phyloP scores from a whole-genome alignment of 163 green algal genomes.

The Scenedesmus sp. region DNA sequence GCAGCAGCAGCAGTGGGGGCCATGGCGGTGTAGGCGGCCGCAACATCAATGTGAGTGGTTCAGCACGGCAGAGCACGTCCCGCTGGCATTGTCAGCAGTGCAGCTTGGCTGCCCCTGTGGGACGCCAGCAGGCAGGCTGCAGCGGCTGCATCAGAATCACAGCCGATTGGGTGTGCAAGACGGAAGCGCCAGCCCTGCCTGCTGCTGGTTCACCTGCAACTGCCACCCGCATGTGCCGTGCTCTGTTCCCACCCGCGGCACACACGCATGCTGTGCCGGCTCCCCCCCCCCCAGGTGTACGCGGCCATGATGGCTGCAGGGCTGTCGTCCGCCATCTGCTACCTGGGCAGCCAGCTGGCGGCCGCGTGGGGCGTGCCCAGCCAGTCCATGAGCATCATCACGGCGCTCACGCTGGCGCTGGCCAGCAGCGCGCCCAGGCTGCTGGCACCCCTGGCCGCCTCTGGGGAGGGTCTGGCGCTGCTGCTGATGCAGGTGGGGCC shows the following conservation, averaged over 20 bases:
- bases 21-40: conserved; percentile 12
- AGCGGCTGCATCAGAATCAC: background rate
- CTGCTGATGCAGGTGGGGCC: conserved; percentile 83
- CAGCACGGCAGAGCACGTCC: background rate
- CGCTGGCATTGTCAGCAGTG: background rate
- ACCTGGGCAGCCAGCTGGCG: conserved; percentile 65
- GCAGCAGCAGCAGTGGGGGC: conserved; percentile 2
- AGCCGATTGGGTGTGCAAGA: no score
- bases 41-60: conserved; percentile 50
- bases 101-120: background rate
- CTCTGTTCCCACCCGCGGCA: background rate
- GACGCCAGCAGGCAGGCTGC: background rate
- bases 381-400: conserved; percentile 78
- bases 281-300: conserved; percentile 59
- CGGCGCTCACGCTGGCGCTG: conserved; percentile 75
- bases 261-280: background rate
- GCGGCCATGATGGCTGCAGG: conserved; percentile 74
- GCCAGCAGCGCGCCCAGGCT: conserved; percentile 74
- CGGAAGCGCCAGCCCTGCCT: background rate
- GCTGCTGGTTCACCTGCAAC: background rate
- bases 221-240: no score
- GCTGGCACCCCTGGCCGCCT: conserved; percentile 72
- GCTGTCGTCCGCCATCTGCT: conserved; percentile 76
- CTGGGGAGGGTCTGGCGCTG: conserved; percentile 81
- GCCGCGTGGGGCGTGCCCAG: conserved; percentile 2